Percentiles rank a stretch among this genome's conserved stretches.
Evolutionary conservation across 345 rosid genomes (phyloP).

Genomic region (Eucalyptus dawsonii): DNA sequence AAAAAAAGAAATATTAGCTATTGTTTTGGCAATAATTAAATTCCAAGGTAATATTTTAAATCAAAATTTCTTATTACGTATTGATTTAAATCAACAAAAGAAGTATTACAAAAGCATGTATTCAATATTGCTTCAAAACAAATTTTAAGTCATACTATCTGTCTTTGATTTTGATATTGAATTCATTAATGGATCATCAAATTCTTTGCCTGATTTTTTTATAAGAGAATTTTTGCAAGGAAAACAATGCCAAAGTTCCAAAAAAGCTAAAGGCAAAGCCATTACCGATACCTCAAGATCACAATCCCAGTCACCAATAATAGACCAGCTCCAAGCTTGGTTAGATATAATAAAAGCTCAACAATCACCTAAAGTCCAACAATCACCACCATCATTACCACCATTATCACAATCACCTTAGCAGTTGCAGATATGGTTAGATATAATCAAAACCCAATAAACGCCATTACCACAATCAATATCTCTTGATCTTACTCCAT

Average conservation of each 20-base stretch:
- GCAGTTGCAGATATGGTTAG: rapidly evolving
- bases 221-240: not conserved
- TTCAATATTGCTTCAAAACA: not conserved
- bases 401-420: too few relatives aligned
- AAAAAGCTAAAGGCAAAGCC: not conserved
- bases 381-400: too few relatives aligned
- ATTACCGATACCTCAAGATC: rapidly evolving
- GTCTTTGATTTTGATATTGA: not conserved
- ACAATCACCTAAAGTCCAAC: too few relatives aligned
- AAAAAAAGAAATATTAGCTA: too few relatives aligned
- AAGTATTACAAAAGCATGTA: not conserved
- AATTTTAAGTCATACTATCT: not conserved
- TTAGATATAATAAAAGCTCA: too few relatives aligned
- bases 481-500: too few relatives aligned
- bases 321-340: too few relatives aligned
- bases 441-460: too few relatives aligned
- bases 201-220: rapidly evolving
- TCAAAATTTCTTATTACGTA: not conserved
- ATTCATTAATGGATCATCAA: not conserved
- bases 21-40: not conserved
- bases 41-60: not conserved
- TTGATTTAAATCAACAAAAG: not conserved
- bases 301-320: not conserved
- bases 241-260: not conserved
- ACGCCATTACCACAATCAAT: too few relatives aligned